phyloP scores from a whole-genome alignment of 1,284 basidiomycete species.

The Apiotrichum veenhuisii region DNA sequence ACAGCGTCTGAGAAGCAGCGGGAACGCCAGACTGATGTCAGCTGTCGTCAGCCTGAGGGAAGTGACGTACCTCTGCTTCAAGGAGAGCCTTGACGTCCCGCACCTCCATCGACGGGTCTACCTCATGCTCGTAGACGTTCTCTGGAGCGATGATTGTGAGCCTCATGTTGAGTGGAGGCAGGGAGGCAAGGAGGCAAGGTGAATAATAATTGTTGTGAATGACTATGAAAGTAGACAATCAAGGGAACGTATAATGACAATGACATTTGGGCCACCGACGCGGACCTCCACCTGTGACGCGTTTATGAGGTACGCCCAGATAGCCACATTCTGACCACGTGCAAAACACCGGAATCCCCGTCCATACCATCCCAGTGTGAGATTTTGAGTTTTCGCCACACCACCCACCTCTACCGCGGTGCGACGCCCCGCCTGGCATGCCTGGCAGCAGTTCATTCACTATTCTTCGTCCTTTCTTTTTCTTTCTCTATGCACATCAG shows the following conservation, averaged over 20 bases:
- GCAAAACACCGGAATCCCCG: no score
- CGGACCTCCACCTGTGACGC: no score
- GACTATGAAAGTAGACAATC: no score
- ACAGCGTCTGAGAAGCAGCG: constrained; percentile 22
- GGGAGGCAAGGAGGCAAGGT: neutral
- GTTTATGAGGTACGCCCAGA: no score
- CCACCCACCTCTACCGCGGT: constrained; percentile 9
- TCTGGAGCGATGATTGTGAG: constrained; percentile 77
- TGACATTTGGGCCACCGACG: no score
- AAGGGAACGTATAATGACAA: no score
- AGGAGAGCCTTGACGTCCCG: constrained; percentile 83
- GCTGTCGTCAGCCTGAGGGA: neutral
- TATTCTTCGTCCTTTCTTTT: constrained; percentile 3
- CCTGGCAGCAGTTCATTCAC: neutral
- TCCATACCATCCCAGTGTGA: no score
- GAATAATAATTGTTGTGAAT: no score
- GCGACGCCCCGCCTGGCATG: neutral
- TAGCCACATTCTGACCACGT: no score
- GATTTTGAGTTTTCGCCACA: no score
- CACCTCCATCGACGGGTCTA: constrained; percentile 79
- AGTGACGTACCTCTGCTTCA: constrained; percentile 72
- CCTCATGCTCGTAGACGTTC: constrained; percentile 69
- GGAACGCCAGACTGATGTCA: constrained; percentile 34
- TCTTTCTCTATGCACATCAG: constrained; percentile 25
- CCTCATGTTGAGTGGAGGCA: constrained; percentile 56